Evolutionary conservation across 2,329 filamentous ascomycete species (phyloP), one percentile per base, ranked within the genome.

Genomic region (Pyrenochaeta sp.): DNA sequence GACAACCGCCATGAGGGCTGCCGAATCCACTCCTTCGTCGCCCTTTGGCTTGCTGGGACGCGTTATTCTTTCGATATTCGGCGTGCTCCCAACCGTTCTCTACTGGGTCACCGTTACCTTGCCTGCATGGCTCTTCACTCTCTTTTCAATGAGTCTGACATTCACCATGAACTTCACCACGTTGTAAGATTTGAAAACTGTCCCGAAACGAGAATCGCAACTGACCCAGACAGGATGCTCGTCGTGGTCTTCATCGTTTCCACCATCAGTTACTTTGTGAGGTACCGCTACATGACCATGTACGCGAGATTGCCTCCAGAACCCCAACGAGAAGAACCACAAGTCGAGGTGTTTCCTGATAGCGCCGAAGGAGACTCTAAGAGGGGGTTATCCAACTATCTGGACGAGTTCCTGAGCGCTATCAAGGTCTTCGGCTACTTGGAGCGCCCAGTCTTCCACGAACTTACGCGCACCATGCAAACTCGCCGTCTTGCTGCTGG

Each of bases 121-220:
- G 46, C 94, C 94, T 29, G 90, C 90, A 68, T 84, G 94, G 72
- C 82, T 97, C 13, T 99, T 96, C 69, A 89, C 86, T 5, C 78
- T 96, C 51, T 90, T 96, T 65, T 96, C 91, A 5, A 93, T 90
- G 53, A 96, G 89, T 71, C 78, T 96, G 77, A 99, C 94, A 0
- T 90, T 99, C 65, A 99, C 94, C 8, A 95, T 99, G 92, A 97
- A 97, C 69, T 93, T 94, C 60, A 97, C 93, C 14, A 99, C 94
- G 13, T 74, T 99, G 85, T 95, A 84, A 67, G 85, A 62, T 17
- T 26, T 11, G 52, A 42, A 20, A 19, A 14, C 35, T 9, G 21
- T n/a, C 14, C 15, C 24, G 1, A 9, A 1, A 2, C 29, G 41
- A 14, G 55, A 5, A 11, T 15, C 11, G 37, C 37, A 71, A 75